These are phyloP conservation scores for Amoebophrya sp. DNA, from an alignment of 169 alveolate genomes.

Conservation along the genomic window DNA sequence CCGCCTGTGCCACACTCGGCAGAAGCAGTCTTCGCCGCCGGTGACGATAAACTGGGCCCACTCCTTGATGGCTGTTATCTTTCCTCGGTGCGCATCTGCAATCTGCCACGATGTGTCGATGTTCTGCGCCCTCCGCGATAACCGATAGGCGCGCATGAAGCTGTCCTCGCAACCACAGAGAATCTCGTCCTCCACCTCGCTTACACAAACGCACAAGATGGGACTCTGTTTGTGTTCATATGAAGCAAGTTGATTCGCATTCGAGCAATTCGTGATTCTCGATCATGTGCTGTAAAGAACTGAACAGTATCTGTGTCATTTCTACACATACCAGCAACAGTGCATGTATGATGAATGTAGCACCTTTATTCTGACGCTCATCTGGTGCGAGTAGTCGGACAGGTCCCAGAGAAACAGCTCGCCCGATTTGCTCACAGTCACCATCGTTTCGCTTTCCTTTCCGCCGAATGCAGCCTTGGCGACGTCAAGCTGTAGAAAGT, in stretches of 20 bases:
- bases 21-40: neutral
- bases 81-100: neutral
- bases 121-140: neutral
- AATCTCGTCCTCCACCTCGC: slow-evolving; percentile 4
- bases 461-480: neutral
- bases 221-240: neutral
- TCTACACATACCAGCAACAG: no score
- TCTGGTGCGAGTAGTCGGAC: neutral
- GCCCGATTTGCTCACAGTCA: neutral
- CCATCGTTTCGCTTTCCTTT: neutral
- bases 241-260: no score
- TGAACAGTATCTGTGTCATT: no score
- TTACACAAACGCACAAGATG: neutral
- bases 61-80: neutral
- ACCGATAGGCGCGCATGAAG: neutral
- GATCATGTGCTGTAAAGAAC: no score
- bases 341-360: no score
- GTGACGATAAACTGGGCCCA: neutral
- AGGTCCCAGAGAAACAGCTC: neutral
- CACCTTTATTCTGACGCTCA: neutral
- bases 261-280: no score
- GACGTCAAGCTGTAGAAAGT: neutral
- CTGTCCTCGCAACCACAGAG: neutral
- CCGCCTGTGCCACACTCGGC: neutral
- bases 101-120: neutral